Percentiles rank a stretch among this genome's conserved stretches.
These are phyloP conservation scores for Lactifluus subvellereus DNA, from an alignment of 768 basidiomycete genomes.

Conservation along the genomic window DNA sequence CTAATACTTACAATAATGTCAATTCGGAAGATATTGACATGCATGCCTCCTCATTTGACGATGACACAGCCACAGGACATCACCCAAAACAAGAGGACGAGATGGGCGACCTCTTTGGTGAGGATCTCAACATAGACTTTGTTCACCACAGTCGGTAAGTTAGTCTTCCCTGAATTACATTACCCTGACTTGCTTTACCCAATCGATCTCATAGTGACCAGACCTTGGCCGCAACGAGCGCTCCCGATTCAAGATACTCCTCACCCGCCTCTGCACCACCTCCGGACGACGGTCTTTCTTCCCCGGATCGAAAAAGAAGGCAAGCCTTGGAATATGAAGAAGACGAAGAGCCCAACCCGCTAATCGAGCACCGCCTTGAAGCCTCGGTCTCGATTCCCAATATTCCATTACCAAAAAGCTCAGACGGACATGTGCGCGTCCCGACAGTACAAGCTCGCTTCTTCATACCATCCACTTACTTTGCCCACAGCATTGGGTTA, in stretches of 20 bases:
- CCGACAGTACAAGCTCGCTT: not conserved
- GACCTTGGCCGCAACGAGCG: slow-evolving; percentile 21
- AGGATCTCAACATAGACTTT: slow-evolving; percentile 50
- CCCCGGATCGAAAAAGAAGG: slow-evolving; percentile 50
- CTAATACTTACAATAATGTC: not conserved
- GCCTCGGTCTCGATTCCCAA: slow-evolving; percentile 82
- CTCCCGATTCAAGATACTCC: slow-evolving; percentile 25
- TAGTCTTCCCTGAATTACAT: slow-evolving; percentile 21
- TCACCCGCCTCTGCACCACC: slow-evolving; percentile 32
- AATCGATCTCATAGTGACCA: slow-evolving; percentile 5
- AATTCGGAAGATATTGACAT: slow-evolving; percentile 16
- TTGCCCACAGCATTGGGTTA: slow-evolving; percentile 75
- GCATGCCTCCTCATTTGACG: not conserved
- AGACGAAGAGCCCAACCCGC: slow-evolving; percentile 59
- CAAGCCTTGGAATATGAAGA: slow-evolving; percentile 76
- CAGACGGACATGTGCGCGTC: slow-evolving; percentile 69
- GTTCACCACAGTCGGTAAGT: slow-evolving; percentile 51
- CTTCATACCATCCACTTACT: slow-evolving; percentile 8
- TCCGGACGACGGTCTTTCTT: slow-evolving; percentile 58
- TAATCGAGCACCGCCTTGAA: slow-evolving; percentile 51
- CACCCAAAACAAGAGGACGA: slow-evolving; percentile 29
- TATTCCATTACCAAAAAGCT: slow-evolving; percentile 70
- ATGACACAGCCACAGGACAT: slow-evolving; percentile 15
- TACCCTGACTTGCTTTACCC: not conserved
- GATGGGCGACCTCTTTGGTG: slow-evolving; percentile 78